phyloP scores from a whole-genome alignment of 441 rosid genomes.

The Francoa sonchifolia region DNA sequence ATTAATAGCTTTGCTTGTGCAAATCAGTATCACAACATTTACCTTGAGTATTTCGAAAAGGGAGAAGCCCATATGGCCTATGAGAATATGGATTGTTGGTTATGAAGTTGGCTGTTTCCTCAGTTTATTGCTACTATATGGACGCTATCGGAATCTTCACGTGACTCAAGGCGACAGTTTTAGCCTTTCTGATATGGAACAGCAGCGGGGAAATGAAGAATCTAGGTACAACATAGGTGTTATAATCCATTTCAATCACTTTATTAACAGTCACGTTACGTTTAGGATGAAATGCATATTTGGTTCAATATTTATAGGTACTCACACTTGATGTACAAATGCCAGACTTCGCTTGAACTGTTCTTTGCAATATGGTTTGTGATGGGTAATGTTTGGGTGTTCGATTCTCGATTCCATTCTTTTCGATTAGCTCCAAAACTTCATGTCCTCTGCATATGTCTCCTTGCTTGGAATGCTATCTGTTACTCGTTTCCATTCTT shows the following conservation, averaged over 20 bases:
- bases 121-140: constrained; percentile 57
- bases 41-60: constrained; percentile 48
- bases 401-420: constrained; percentile 76
- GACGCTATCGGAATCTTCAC: constrained; percentile 49
- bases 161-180: constrained; percentile 35
- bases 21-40: constrained; percentile 47
- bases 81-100: constrained; percentile 77
- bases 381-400: constrained; percentile 93
- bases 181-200: constrained; percentile 48
- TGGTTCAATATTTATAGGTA: constrained; percentile 27
- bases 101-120: constrained; percentile 77
- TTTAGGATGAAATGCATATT: no score
- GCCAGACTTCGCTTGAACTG: constrained; percentile 65
- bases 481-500: constrained; percentile 84
- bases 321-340: constrained; percentile 75
- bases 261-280: no score
- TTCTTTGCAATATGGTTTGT: constrained; percentile 73
- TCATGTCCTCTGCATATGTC: constrained; percentile 66
- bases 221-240: constrained; percentile 39
- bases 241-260: not conserved
- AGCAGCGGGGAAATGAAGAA: constrained; percentile 53
- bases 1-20: constrained; percentile 50
- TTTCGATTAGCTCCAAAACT: constrained; percentile 70
- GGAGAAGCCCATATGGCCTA: constrained; percentile 86
- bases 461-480: constrained; percentile 81